Conservation (phyloP, 2,329 filamentous ascomycete species). For the Teratosphaeria destructans region DNA sequence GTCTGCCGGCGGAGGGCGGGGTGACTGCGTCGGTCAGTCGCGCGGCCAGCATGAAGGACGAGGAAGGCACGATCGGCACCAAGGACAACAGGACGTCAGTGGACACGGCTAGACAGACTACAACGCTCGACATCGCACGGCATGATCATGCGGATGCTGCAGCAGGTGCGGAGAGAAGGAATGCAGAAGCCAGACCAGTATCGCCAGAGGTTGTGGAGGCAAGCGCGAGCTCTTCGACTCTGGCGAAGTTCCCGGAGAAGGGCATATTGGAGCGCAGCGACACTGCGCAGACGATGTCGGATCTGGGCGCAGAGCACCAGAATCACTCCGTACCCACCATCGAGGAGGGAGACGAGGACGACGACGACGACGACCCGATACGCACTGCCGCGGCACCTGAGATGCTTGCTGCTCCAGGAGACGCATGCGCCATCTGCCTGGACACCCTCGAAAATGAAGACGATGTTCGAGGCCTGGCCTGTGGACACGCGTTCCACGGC, state of each 20-base stretch:
- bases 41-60: slow-evolving; percentile 61
- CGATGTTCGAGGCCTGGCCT: slow-evolving; percentile 85
- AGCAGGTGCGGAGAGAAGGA: background rate
- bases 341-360: slow-evolving; percentile 61
- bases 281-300: slow-evolving; percentile 12
- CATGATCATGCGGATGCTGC: slow-evolving; percentile 38
- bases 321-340: slow-evolving; percentile 32
- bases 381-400: slow-evolving; percentile 73
- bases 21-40: slow-evolving; percentile 66
- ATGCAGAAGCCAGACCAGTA: background rate
- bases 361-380: slow-evolving; percentile 67
- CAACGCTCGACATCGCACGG: slow-evolving; percentile 31
- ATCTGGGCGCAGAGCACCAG: slow-evolving; percentile 10
- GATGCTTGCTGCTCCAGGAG: slow-evolving; percentile 68
- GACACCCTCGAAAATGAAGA: slow-evolving; percentile 91
- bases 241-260: slow-evolving; percentile 22
- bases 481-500: slow-evolving; percentile 96
- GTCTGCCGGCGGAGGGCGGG: slow-evolving; percentile 72
- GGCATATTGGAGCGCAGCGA: slow-evolving; percentile 22
- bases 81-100: slow-evolving; percentile 23
- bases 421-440: slow-evolving; percentile 93
- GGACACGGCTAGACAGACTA: slow-evolving; percentile 21
- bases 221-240: slow-evolving; percentile 8
- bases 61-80: slow-evolving; percentile 35
- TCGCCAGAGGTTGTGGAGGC: slow-evolving; percentile 11